phyloP scores from a whole-genome alignment of 2,329 filamentous ascomycete genomes.

The Dendryphion nanum region DNA sequence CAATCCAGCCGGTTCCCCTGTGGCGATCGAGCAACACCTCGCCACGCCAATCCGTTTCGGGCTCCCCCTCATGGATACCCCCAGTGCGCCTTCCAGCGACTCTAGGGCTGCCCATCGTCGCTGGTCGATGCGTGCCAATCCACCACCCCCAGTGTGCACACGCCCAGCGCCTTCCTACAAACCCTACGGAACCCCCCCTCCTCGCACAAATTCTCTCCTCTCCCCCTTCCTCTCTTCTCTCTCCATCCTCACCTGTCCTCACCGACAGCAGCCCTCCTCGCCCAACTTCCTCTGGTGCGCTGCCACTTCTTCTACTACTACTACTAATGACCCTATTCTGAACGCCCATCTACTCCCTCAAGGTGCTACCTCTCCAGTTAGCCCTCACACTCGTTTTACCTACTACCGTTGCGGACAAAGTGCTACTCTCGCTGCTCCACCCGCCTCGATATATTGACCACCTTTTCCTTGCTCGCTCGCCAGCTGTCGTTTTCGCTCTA shows the following conservation, averaged over 20 bases:
- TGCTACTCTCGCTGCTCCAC: too few species aligned
- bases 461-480: too few species aligned
- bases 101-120: not conserved
- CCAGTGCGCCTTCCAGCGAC: too few species aligned
- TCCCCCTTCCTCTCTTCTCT: not conserved
- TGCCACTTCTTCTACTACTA: not conserved
- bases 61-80: too few species aligned
- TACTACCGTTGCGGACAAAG: too few species aligned
- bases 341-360: too few species aligned
- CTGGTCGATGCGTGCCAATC: not conserved
- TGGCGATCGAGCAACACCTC: constrained; percentile 1
- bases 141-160: not conserved
- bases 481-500: too few species aligned
- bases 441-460: too few species aligned
- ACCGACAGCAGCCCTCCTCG: not conserved
- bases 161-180: not conserved
- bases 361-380: too few species aligned
- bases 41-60: not conserved
- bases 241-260: not conserved
- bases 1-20: not conserved
- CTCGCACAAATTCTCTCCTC: not conserved
- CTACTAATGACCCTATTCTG: too few species aligned
- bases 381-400: too few species aligned
- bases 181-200: not conserved
- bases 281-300: not conserved